Base-by-base conservation (phyloP, 768 basidiomycete species). In the Termitomyces sp. region DNA sequence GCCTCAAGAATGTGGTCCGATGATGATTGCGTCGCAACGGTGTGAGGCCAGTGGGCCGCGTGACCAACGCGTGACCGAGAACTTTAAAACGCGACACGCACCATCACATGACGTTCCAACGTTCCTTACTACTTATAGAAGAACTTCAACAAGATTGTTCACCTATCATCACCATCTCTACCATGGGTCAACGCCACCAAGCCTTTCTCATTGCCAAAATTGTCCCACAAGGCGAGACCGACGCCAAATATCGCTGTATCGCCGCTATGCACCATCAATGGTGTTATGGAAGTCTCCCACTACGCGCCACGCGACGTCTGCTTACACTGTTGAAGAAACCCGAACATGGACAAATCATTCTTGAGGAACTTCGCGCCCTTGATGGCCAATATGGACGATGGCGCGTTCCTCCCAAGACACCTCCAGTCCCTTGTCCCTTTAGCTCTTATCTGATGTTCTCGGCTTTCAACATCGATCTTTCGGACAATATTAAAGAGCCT, bases 121-220 rank as follows among this genome's bases (percentile, higher is more conserved):
- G 32, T 12, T 33, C 32, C 32, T 33, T 33, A 7, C 9, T 33
- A n/a, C n/a, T n/a, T n/a, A n/a, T 33, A 10, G 9, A 10, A 33
- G 12, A 33, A n/a, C n/a, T n/a, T n/a, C n/a, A 33, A 10, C 9
- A 7, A 10, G 9, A 12, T 33, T 33, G 9, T 33, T 10, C 12
- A 33, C 32, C 5, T 33, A 33, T 33, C 32, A 33, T 33, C 32
- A 33, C 9, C 12, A 10, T 33, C 32, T 10, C 5, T 33, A 61
- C 38, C 42, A 74, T 76, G 73, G 74, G 75, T 22, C 70, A 73
- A 56, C 62, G 74, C 59, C 74, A 76, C 60, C 75, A 76, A 58
- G 64, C 64, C 16, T 78, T 69, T 53, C 51, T 75, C 48, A 70
- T 78, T 45, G 74, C 74, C 16, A 67, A 66, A 11, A 61, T 76